Conservation (phyloP, 108 stramenopile genomes). For the Pinguiococcus pyrenoidosus region DNA sequence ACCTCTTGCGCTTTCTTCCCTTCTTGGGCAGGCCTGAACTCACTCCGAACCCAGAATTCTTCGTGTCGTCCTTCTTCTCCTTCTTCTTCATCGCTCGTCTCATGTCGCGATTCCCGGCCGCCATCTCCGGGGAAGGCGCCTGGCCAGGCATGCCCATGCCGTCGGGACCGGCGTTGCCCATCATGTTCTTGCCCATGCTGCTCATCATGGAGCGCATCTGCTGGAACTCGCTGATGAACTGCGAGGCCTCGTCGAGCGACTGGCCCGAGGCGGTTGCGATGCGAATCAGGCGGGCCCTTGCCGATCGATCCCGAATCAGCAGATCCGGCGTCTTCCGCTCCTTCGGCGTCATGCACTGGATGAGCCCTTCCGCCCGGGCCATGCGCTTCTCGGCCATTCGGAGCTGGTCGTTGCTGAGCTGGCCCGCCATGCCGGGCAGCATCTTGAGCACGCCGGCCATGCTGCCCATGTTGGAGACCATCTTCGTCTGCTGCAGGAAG, state of each 20-base stretch:
- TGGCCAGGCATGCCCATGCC: slow-evolving; percentile 12
- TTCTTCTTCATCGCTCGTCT: slow-evolving; percentile 68
- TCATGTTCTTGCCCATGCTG: slow-evolving; percentile 72
- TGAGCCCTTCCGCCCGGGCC: slow-evolving; percentile 70
- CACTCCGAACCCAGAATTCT: too few species aligned
- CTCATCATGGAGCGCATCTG: slow-evolving; percentile 88
- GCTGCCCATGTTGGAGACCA: slow-evolving; percentile 69
- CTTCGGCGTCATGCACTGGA: slow-evolving; percentile 72
- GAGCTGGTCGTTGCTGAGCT: slow-evolving; percentile 37
- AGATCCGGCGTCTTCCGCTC: slow-evolving; percentile 72
- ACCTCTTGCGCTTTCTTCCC: too few species aligned
- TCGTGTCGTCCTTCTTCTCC: slow-evolving; percentile 51
- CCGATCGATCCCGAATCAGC: slow-evolving; percentile 57
- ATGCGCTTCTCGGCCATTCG: slow-evolving; percentile 31
- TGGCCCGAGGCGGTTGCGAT: too few species aligned
- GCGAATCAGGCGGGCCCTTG: slow-evolving; percentile 55
- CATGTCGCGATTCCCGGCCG: slow-evolving; percentile 52
- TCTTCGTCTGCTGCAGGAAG: slow-evolving; percentile 63
- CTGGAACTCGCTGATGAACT: slow-evolving; percentile 79
- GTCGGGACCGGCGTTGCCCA: slow-evolving; percentile 25
- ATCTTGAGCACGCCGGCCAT: slow-evolving; percentile 77
- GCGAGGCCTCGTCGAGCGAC: too few species aligned
- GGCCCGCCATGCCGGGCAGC: slow-evolving; percentile 77
- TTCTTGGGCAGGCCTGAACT: too few species aligned
- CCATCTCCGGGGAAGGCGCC: slow-evolving; percentile 13